Evolutionary conservation across 2,329 filamentous ascomycete species (phyloP).

Genomic region (Blastomyces emzantsi): DNA sequence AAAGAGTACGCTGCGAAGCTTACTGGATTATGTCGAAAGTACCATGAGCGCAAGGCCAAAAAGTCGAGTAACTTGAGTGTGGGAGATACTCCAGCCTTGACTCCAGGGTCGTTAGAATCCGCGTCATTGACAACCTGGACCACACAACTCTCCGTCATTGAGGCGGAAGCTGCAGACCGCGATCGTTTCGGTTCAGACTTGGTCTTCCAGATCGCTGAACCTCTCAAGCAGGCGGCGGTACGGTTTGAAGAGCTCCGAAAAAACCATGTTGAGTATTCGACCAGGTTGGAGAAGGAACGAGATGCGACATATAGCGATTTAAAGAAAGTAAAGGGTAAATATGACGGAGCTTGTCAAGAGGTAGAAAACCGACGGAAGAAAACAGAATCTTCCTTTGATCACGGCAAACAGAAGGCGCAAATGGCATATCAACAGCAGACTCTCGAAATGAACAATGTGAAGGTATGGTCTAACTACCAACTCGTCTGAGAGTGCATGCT

Average conservation of each 20-base stretch:
- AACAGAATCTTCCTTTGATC: slow-evolving; percentile 82
- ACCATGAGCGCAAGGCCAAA: slow-evolving; percentile 92
- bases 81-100: slow-evolving; percentile 85
- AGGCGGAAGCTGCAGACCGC: slow-evolving; percentile 79
- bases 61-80: slow-evolving; percentile 84
- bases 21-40: slow-evolving; percentile 81
- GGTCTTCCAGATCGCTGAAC: slow-evolving; percentile 72
- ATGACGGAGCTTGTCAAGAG: slow-evolving; percentile 86
- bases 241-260: slow-evolving; percentile 91
- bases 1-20: slow-evolving; percentile 94
- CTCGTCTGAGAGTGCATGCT: slow-evolving; percentile 19
- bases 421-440: slow-evolving; percentile 87
- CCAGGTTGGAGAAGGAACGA: slow-evolving; percentile 80
- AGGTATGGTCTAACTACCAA: slow-evolving; percentile 35
- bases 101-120: slow-evolving; percentile 89
- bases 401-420: slow-evolving; percentile 77
- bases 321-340: slow-evolving; percentile 85
- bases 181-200: slow-evolving; percentile 75
- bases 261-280: slow-evolving; percentile 78
- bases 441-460: slow-evolving; percentile 91
- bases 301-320: slow-evolving; percentile 76
- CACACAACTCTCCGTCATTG: slow-evolving; percentile 82
- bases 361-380: slow-evolving; percentile 94
- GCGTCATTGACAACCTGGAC: slow-evolving; percentile 96
- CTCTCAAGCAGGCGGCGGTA: slow-evolving; percentile 62